A percentile compares a stretch with the other conserved stretches of the same genome.
Evolutionary conservation across 371 early-diverging fungal species (phyloP).

Genomic region (Caulochytrium protostelioides): DNA sequence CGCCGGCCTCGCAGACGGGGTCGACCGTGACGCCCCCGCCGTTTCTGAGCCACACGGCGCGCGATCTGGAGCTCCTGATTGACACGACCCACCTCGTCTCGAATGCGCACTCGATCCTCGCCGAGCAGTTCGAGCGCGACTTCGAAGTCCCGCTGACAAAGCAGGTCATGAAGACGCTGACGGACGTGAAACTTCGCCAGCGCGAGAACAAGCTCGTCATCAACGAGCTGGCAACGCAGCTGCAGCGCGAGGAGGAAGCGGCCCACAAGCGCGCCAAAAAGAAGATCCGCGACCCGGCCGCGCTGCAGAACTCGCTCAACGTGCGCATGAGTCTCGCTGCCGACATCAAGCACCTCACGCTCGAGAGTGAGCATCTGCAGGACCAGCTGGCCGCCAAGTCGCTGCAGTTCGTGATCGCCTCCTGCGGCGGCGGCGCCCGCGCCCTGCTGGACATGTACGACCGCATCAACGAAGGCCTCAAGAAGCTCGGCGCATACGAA

Average conservation of each 20-base stretch:
- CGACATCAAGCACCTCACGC: conserved; percentile 20
- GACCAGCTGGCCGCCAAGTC: conserved; percentile 15
- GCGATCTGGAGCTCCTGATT: conserved; percentile 21
- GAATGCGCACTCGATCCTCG: conserved; percentile 20
- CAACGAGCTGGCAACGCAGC: conserved; percentile 8
- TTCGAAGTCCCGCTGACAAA: conserved; percentile 13
- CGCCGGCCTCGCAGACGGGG: no score
- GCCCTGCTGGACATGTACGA: conserved; percentile 19
- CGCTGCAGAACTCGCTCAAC: conserved; percentile 16
- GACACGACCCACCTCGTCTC: conserved; percentile 19
- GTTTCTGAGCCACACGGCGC: conserved; percentile 8
- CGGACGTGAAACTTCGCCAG: conserved; percentile 6
- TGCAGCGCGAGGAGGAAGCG: conserved; percentile 17
- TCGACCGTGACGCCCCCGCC: no score
- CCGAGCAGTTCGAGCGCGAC: conserved; percentile 15
- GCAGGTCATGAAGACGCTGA: conserved; percentile 4
- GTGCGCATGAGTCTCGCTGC: conserved; percentile 15
- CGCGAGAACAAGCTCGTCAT: conserved; percentile 13
- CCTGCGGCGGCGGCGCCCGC: conserved; percentile 9
- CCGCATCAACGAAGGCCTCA: conserved; percentile 17
- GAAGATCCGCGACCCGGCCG: conserved; percentile 14
- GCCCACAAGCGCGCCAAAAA: conserved; percentile 19
- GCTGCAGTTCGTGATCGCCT: conserved; percentile 10
- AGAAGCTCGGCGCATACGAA: no score
- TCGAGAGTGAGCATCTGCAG: conserved; percentile 10